Base-by-base conservation (phyloP, 371 early-diverging fungal genomes). In the Massospora cicadina region DNA sequence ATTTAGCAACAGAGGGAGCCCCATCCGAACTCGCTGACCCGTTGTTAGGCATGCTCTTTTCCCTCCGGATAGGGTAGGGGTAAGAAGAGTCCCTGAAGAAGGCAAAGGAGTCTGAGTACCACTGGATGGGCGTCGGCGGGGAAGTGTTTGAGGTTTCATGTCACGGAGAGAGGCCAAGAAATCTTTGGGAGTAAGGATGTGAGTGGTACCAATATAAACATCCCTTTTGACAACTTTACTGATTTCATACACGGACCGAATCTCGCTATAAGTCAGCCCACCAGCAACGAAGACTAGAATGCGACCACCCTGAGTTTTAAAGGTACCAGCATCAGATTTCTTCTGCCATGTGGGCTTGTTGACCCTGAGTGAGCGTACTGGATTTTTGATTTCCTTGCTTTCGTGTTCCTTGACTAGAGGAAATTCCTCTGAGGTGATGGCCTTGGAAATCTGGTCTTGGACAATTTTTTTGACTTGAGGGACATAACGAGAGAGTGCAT, bases 251-350 rank as follows among this genome's bases (percentile, higher is more conserved):
- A 82, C 79, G 1, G 87, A 71, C 30, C 96, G 81, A 60, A 94
- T 83, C 71, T 97, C 98, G 17, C 92, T 87, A 55, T 87, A 87
- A 2, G 98, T 92, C 60, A 91, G 74, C 17, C 97, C 98, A 27
- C 98, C 97, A 13, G 90, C 84, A 55, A 93, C 77, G 69, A 94
- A 98, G 5, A 96, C 75, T 67, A 65, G 64, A 63, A 64, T 66
- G 17, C 59, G 56, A 2, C 67, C 67, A 24, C 58, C 69, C 2
- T n/a, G n/a, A 1, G 63, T 2, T 30, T 32, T 10, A 2, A 23
- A 13, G 3, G 24, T 12, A 23, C 23, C 43, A 21, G 0, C 60
- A 25, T 65, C 58, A 26, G 17, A 28, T 29, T 63, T 56, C 30
- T 28, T n/a, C 1, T 57, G 33, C 63, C 63, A 63, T 7, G 24